A percentile compares a stretch with the other conserved stretches of the same genome.
Conservation (phyloP, 305 asterid species). For the Ajuga reptans region DNA sequence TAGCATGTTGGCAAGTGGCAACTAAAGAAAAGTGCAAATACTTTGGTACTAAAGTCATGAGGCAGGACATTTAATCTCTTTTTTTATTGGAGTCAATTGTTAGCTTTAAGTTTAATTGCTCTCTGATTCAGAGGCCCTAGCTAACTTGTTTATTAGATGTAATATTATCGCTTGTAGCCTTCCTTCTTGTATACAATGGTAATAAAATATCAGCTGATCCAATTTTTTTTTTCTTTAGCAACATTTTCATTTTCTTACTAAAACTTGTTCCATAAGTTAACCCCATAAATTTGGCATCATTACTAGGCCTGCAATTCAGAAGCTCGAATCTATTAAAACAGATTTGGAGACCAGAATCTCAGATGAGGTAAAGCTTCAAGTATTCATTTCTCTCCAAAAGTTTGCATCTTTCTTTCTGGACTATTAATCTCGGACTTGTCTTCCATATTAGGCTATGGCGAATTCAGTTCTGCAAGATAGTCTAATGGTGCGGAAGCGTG, state of each 20-base stretch:
- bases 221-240: background rate
- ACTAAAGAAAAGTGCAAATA: background rate
- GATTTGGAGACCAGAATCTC: conserved; percentile 54
- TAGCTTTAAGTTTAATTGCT: background rate
- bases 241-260: conserved; percentile 3
- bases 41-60: background rate
- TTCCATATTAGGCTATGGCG: conserved; percentile 39
- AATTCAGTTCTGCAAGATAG: conserved; percentile 52
- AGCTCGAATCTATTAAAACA: conserved; percentile 51
- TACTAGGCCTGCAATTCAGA: conserved; percentile 57
- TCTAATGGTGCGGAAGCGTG: conserved; percentile 56
- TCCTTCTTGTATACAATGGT: too few relatives aligned
- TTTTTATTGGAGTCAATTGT: background rate
- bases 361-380: conserved; percentile 47
- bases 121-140: background rate
- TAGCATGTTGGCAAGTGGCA: background rate
- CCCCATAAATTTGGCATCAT: conserved; percentile 23
- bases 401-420: conserved; percentile 9
- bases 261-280: conserved; percentile 13
- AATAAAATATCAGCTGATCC: too few relatives aligned
- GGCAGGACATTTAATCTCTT: background rate
- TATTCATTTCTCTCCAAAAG: conserved; percentile 10
- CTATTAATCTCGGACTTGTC: conserved; percentile 15
- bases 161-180: too few relatives aligned
- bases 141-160: background rate